Evolutionary conservation across 2,329 filamentous ascomycete species (phyloP).

Genomic region (Monosporascus ibericus): DNA sequence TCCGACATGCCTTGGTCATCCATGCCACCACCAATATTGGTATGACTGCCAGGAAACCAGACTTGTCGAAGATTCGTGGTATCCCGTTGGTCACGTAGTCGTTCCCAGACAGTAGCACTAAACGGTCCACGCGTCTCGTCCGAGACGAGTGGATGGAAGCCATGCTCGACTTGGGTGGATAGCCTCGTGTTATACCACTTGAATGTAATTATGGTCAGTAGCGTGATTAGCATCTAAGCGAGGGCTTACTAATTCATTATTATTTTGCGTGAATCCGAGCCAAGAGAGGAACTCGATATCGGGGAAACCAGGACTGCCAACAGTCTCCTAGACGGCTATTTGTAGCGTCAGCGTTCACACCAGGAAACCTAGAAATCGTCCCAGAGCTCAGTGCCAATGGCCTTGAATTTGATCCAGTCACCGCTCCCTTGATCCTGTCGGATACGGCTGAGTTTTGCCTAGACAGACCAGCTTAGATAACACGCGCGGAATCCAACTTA

Average conservation of each 20-base stretch:
- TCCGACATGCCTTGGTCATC: conserved; percentile 37
- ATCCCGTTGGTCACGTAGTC: conserved; percentile 29
- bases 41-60: conserved; percentile 68
- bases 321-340: conserved; percentile 45
- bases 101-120: conserved; percentile 50
- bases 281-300: conserved; percentile 30
- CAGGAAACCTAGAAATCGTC: background rate
- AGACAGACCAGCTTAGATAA: conserved; percentile 11
- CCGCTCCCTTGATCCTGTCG: conserved; percentile 29
- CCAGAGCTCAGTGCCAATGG: conserved; percentile 27
- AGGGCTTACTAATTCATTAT: conserved; percentile 38
- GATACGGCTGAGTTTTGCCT: conserved; percentile 33
- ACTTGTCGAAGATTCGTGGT: conserved; percentile 42
- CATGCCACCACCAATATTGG: conserved; percentile 66
- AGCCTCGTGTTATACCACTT: conserved; percentile 49
- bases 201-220: conserved; percentile 34
- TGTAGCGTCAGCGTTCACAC: conserved; percentile 4
- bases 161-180: conserved; percentile 47
- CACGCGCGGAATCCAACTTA: background rate
- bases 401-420: conserved; percentile 40
- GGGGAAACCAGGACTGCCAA: conserved; percentile 37
- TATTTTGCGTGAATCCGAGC: conserved; percentile 38
- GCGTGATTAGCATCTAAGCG: background rate
- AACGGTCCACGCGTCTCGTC: conserved; percentile 52
- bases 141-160: conserved; percentile 53